Evolutionary conservation across 371 early-diverging fungal genomes (phyloP), one percentile per base, ranked within the genome.

Genomic region (Rhizomucor miehei): DNA sequence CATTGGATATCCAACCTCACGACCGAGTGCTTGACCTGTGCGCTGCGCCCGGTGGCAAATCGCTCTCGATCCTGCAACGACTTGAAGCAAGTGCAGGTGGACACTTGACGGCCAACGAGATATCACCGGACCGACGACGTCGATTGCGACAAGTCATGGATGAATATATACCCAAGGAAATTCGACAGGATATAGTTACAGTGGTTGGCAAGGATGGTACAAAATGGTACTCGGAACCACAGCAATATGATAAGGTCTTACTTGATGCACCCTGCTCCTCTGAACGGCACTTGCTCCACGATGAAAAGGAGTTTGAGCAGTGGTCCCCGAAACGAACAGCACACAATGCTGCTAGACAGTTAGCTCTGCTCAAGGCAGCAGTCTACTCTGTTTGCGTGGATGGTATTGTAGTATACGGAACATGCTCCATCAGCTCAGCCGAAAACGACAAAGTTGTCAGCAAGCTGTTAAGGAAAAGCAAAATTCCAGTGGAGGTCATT

Each of bases 211-310:
- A 75, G 44, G 85, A 88, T 60, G 87, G 75, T 12, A 76, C 71
- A 24, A 59, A 70, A 36, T 62, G 78, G 16, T 68, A 78, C 39
- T 65, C 66, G 35, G 69, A 68, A 21, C 73, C 68, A 16, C 71
- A 71, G 44, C 72, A 73, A 21, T 86, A 83, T 25, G 84, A 87
- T 56, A 73, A 79, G 51, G 85, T 91, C 0, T 56, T 91, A 19
- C 60, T 89, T 21, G 91, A 91, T 63, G 90, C 88, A 8, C 91
- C 91, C n/a, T 91, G 91, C 57, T 86, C 86, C n/a, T 80, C 85
- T 6, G 90, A 89, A 55, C 68, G 87, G 13, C 85, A 86, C 65
- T 55, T 84, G n/a, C 19, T 86, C n/a, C 79, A 80, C 44, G 72
- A 75, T 46, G 62, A 61, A 39, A 76, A 65, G 21, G 84, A 79